These are phyloP conservation scores for Phaeoacremonium minimum DNA, from an alignment of 2,329 filamentous ascomycete species.

Conservation along the genomic window DNA sequence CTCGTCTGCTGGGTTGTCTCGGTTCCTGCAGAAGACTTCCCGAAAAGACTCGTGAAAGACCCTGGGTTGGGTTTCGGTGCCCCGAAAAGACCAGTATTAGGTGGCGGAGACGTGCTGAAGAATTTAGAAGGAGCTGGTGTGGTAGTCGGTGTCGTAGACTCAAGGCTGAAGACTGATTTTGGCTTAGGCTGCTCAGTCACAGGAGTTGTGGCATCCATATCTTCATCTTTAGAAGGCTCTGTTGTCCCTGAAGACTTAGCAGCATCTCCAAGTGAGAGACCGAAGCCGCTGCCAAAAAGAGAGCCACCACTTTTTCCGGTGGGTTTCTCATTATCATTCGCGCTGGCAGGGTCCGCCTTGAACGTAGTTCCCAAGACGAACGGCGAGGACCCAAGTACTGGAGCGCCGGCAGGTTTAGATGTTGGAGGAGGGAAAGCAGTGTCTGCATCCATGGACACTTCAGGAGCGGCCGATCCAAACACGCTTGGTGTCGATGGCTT, in stretches of 20 bases:
- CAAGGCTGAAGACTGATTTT: slow-evolving; percentile 26
- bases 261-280: slow-evolving; percentile 49
- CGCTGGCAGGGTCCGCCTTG: slow-evolving; percentile 57
- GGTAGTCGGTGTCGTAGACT: slow-evolving; percentile 45
- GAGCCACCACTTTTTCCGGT: slow-evolving; percentile 34
- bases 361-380: slow-evolving; percentile 69
- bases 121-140: slow-evolving; percentile 39
- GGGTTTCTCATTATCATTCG: slow-evolving; percentile 53
- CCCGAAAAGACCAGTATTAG: not conserved
- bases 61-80: too few relatives aligned
- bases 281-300: slow-evolving; percentile 61
- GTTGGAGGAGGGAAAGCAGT: slow-evolving; percentile 33
- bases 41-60: too few relatives aligned
- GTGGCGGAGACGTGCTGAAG: slow-evolving; percentile 10
- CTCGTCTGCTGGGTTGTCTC: too few relatives aligned
- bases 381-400: slow-evolving; percentile 43
- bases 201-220: slow-evolving; percentile 40
- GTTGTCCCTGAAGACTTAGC: slow-evolving; percentile 26
- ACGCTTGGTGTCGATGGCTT: slow-evolving; percentile 4
- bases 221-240: slow-evolving; percentile 38
- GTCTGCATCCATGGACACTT: slow-evolving; percentile 26
- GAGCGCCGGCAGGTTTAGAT: slow-evolving; percentile 27
- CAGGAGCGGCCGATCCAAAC: slow-evolving; percentile 18
- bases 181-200: slow-evolving; percentile 28
- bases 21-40: too few relatives aligned